Evolutionary conservation across 495 filamentous ascomycete species (phyloP), one percentile per base, ranked within the genome.

Genomic region (Polyplosphaeria fusca): DNA sequence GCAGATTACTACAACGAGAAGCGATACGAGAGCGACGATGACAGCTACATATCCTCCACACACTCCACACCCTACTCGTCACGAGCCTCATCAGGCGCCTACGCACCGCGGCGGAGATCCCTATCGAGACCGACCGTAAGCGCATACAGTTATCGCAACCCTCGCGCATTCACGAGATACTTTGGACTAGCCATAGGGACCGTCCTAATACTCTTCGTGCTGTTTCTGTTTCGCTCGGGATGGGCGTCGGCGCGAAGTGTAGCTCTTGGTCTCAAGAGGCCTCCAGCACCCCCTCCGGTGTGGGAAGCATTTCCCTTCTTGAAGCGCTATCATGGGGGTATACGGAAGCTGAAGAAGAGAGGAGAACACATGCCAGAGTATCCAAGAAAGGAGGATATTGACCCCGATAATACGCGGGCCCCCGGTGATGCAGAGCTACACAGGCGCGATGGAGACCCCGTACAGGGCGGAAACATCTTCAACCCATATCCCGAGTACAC

Each of bases 291-390:
- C 41, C 86, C 88, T n/a, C 81, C 81, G 2, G 68, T 74, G 41
- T 96, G 91, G 91, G 87, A 94, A 66, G 76, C 74, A 3, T 96
- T 94, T 67, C 82, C 82, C 0, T 90, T 93, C 67, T 70, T 96
- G 52, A 83, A 79, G 42, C 77, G 90, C 49, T 96, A 96, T 68
- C 86, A 93, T 68, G 91, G 91, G 14, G 91, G 91, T 0, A 76
- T 96, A 41, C 75, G 80, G 55, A 83, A 75, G 1, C 61, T 95
- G 55, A 80, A 87, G 0, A 68, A 81, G 5, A 74, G 82, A 40
- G 65, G 70, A 14, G 72, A 86, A 11, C 88, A 86, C 54, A 68
- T 76, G 1, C 84, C 91, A 11, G 87, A 96, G 66, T 96, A 90
- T 67, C 89, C 89, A n/a, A 75, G 75, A 28, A 57, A 76, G 39